phyloP scores from a whole-genome alignment of 164 flowering plant genomes.

The Kalanchoe fedtschenkoi region DNA sequence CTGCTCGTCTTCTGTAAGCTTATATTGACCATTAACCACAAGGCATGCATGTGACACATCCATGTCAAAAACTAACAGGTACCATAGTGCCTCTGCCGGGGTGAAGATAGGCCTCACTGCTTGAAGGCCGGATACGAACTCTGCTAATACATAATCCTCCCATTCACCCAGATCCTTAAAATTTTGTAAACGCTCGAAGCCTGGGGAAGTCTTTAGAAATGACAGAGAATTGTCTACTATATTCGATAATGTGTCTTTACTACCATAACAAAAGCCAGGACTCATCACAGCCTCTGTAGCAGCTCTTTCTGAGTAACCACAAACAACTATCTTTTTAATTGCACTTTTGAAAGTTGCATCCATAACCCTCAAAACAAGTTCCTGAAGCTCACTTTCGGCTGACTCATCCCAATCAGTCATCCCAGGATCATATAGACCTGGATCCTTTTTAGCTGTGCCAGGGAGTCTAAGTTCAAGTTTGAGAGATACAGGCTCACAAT shows the following conservation, averaged over 20 bases:
- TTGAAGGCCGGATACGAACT: constrained; percentile 71
- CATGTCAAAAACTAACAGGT: constrained; percentile 84
- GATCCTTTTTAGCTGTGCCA: not conserved
- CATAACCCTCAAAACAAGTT: constrained; percentile 67
- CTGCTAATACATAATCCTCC: constrained; percentile 76
- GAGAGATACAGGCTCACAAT: not conserved
- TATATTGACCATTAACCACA: constrained; percentile 53
- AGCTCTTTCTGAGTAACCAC: constrained; percentile 70
- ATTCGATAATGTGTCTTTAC: constrained; percentile 74
- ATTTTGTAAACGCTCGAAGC: constrained; percentile 42
- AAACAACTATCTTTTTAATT: constrained; percentile 59
- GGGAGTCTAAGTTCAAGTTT: not conserved
- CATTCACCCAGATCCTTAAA: constrained; percentile 74
- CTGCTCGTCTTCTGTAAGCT: constrained; percentile 20
- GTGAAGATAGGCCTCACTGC: constrained; percentile 81
- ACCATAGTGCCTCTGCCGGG: constrained; percentile 95
- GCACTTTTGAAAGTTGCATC: constrained; percentile 74
- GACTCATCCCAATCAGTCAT: constrained; percentile 85
- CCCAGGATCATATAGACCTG: constrained; percentile 7
- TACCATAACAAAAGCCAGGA: constrained; percentile 77
- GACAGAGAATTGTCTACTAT: constrained; percentile 73
- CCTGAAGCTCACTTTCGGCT: constrained; percentile 64
- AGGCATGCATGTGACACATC: constrained; percentile 90
- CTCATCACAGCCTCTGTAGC: constrained; percentile 71
- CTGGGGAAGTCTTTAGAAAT: constrained; percentile 57